Evolutionary conservation across 495 filamentous ascomycete species (phyloP).

Genomic region (Penicillium malachiteum): DNA sequence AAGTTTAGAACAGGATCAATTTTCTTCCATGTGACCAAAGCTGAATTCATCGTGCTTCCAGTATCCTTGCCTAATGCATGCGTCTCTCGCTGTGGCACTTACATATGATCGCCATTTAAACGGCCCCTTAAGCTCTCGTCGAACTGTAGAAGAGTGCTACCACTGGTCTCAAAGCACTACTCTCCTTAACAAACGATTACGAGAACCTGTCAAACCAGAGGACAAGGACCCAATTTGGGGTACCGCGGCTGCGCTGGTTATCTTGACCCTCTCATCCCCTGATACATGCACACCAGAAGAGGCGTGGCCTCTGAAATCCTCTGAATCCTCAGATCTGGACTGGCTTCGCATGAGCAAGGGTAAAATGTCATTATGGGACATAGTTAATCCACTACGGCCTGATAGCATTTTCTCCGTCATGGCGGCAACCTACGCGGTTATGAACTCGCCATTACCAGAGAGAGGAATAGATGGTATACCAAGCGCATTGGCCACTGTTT

Average conservation of each 20-base stretch:
- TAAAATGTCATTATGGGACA: slow-evolving; percentile 44
- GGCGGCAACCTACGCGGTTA: slow-evolving; percentile 29
- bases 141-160: slow-evolving; percentile 39
- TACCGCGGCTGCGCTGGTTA: slow-evolving; percentile 38
- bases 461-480: slow-evolving; percentile 35
- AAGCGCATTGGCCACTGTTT: slow-evolving; percentile 26
- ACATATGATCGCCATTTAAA: slow-evolving; percentile 46
- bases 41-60: slow-evolving; percentile 25
- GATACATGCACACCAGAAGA: slow-evolving; percentile 38
- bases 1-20: slow-evolving; percentile 16
- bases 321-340: slow-evolving; percentile 31
- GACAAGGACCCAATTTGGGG: slow-evolving; percentile 48
- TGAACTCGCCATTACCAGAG: slow-evolving; percentile 29
- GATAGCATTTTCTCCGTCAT: slow-evolving; percentile 44
- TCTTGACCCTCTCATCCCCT: slow-evolving; percentile 38
- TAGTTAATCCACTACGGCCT: slow-evolving; percentile 37
- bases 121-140: slow-evolving; percentile 13
- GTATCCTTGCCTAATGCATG: slow-evolving; percentile 51
- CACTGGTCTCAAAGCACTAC: slow-evolving; percentile 42
- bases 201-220: slow-evolving; percentile 29
- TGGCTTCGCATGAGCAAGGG: slow-evolving; percentile 45
- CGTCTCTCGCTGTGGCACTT: slow-evolving; percentile 40
- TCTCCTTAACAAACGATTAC: slow-evolving; percentile 37
- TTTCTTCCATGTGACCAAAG: neutral
- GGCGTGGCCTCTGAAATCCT: slow-evolving; percentile 43